A percentile compares a stretch with the other conserved stretches of the same genome.
phyloP scores from a whole-genome alignment of 352 stramenopile species.

The Phytophthora colocasiae region DNA sequence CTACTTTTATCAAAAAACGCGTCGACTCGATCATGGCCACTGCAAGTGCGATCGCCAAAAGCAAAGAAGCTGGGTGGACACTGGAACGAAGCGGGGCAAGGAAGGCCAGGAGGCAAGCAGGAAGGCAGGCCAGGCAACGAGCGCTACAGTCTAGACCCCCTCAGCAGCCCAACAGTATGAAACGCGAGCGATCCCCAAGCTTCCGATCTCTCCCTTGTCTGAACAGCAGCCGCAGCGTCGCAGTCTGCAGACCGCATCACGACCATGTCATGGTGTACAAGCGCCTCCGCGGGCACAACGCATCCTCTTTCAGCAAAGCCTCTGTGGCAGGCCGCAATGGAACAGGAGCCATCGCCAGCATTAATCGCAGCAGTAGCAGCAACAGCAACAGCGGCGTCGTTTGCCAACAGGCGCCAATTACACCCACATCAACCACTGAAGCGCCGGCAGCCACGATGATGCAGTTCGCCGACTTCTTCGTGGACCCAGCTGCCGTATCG shows the following conservation, averaged over 20 bases:
- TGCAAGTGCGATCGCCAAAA: slow-evolving; percentile 2
- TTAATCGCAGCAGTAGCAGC: slow-evolving; percentile 10
- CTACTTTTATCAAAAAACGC: slow-evolving; percentile 19
- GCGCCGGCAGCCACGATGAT: slow-evolving; percentile 19
- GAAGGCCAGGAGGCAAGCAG: slow-evolving; percentile 10
- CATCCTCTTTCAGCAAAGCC: slow-evolving; percentile 27
- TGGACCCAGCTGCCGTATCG: slow-evolving; percentile 52
- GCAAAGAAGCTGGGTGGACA: slow-evolving; percentile 15
- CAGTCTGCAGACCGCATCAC: slow-evolving; percentile 38
- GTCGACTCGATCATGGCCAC: slow-evolving; percentile 4
- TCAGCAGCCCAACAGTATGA: slow-evolving; percentile 39
- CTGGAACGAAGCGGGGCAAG: slow-evolving; percentile 2
- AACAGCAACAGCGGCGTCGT: slow-evolving; percentile 5
- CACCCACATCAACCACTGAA: slow-evolving; percentile 24
- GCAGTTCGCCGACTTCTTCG: slow-evolving; percentile 47
- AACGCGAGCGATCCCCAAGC: slow-evolving; percentile 52
- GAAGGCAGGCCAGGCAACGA: not conserved
- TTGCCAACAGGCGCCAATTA: slow-evolving; percentile 13
- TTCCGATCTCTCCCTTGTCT: slow-evolving; percentile 32
- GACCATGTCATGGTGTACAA: slow-evolving; percentile 49
- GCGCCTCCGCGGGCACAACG: slow-evolving; percentile 41
- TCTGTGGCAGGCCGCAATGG: slow-evolving; percentile 1
- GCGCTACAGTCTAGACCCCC: not conserved
- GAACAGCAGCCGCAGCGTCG: slow-evolving; percentile 28
- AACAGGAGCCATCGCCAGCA: slow-evolving; percentile 7